Evolutionary conservation across 2,329 filamentous ascomycete species (phyloP), one percentile per base, ranked within the genome.

Genomic region (Sphaceloma murrayae): DNA sequence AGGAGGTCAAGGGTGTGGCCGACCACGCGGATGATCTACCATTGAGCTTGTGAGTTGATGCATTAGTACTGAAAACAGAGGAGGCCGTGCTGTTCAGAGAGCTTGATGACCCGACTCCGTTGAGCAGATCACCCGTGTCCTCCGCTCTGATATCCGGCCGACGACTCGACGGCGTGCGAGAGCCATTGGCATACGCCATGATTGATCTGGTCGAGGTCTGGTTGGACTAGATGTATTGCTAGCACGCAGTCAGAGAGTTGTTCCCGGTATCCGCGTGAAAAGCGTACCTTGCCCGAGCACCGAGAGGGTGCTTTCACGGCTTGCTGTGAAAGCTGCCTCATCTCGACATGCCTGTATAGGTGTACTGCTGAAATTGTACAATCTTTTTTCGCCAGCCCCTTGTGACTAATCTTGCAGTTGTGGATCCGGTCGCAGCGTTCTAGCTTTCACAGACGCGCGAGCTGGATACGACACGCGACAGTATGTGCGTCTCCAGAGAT

Each of bases 61-160:
- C 60, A 51, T 68, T 66, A 53, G 67, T 66, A 54, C 78, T 84
- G 64, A 84, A 83, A 52, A 82, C 70, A 45, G 85, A 85, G 33
- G 81, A 85, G 40, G 73, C 73, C 44, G 78, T 76, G 65, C 80
- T 86, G 46, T 74, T 71, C 57, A 80, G 72, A 46, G 82, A 86
- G 64, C 78, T 85, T 46, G 79, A 75, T 40, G 83, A 87, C 56
- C 77, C 80, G 54, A 80, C 73, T 50, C 77, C 79, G 61, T 80
- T 82, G 57, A 82, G 72, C 43, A 80, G 73, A 56, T 87, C 81
- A 61, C 76, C 77, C 34, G 58, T 19, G 18, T 39, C 34, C 14
- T 46, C 34, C 14, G 13, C 13, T 21, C 17, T 21, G 3, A 16
- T n/a, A n/a, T 46, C 47, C 16, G 46, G 46, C 10, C 39, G 43